Conservation (phyloP, 768 basidiomycete species). For the Lactarius sanguifluus region DNA sequence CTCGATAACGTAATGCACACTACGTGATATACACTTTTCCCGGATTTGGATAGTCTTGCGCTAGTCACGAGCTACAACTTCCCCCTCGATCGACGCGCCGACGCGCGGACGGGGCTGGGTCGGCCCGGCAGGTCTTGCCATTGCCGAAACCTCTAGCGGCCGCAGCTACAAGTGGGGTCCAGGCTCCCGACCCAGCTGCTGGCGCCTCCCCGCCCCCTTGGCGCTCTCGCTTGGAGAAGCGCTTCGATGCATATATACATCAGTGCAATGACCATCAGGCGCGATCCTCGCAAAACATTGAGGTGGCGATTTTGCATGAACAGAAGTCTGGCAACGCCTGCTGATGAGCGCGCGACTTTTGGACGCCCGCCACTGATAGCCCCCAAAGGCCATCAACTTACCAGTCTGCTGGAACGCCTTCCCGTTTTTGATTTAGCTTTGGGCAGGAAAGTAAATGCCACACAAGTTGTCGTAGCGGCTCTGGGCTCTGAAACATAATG, state of each 20-base stretch:
- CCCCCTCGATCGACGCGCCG: too few species aligned
- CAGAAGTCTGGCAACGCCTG: constrained; percentile 1
- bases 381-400: constrained; percentile 20
- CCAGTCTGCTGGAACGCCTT: constrained; percentile 19
- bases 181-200: constrained; percentile 7
- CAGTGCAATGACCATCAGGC: background rate
- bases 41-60: background rate
- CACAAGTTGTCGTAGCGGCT: background rate
- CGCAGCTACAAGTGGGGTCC: background rate
- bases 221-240: constrained; percentile 9
- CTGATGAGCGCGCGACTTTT: constrained; percentile 20
- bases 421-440: constrained; percentile 22
- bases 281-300: constrained; percentile 6
- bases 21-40: background rate
- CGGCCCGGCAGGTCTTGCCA: background rate
- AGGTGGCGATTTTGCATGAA: background rate
- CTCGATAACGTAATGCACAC: constrained; percentile 5
- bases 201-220: constrained; percentile 2
- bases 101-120: background rate
- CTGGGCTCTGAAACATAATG: constrained; percentile 26
- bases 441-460: constrained; percentile 1
- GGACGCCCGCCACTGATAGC: constrained; percentile 17
- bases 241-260: constrained; percentile 1
- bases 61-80: background rate
- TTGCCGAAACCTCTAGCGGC: background rate